phyloP scores from a whole-genome alignment of 345 rosid species.

The Gossypium anomalum region DNA sequence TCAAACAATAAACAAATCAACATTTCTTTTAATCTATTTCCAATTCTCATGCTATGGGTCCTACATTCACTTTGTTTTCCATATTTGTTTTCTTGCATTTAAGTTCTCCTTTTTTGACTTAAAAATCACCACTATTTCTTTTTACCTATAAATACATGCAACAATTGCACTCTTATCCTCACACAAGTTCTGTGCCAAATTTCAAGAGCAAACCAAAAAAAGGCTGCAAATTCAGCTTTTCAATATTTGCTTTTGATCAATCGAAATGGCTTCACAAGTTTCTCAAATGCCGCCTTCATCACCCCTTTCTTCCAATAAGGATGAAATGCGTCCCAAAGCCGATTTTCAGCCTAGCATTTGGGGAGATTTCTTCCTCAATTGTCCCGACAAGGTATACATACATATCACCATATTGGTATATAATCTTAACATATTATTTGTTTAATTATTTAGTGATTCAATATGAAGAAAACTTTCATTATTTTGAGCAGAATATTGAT shows the following conservation, averaged over 20 bases:
- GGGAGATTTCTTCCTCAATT: slow-evolving; percentile 9
- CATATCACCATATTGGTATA: not conserved
- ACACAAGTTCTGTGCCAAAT: not conserved
- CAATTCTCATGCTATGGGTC: not conserved
- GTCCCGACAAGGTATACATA: not conserved
- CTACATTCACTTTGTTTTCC: not conserved
- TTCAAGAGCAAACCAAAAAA: not conserved
- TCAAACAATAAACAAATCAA: not conserved
- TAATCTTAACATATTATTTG: not conserved
- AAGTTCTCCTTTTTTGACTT: not conserved
- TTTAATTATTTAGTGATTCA: not conserved
- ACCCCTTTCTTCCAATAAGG: not conserved
- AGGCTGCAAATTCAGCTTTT: not conserved
- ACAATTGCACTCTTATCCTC: not conserved
- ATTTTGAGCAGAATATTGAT: slow-evolving; percentile 1
- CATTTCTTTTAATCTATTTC: not conserved
- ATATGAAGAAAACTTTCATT: not conserved
- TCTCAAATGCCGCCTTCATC: not conserved
- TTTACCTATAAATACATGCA: not conserved
- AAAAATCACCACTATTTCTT: not conserved
- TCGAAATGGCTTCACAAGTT: not conserved
- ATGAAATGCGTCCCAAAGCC: not conserved
- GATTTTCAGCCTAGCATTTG: slow-evolving; percentile 8
- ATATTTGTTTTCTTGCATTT: not conserved
- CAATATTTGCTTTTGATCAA: not conserved